Evolutionary conservation across 257 asterid genomes (phyloP), one percentile per base, ranked within the genome.

Genomic region (Petrea volubilis): DNA sequence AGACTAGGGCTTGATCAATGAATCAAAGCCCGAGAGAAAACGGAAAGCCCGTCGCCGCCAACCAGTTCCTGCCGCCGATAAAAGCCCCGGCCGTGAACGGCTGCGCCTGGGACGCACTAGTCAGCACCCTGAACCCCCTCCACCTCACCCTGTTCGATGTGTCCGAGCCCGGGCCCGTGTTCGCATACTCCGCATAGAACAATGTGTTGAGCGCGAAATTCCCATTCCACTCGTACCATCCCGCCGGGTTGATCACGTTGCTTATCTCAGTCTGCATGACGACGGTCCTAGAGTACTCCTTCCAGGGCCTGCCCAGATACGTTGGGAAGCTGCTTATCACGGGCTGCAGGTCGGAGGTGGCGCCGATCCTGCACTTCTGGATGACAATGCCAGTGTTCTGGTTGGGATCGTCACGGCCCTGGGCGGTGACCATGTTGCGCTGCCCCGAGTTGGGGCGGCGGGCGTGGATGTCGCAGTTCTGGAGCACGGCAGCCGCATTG

Each of bases 401-500:
- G 63, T 82, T 82, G 7, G 86, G 87, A 36, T 84, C 87, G 31
- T 73, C 84, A 25, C 92, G 84, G 38, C 90, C 92, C 24, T 86
- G 90, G 13, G 92, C 92, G 4, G 92, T 86, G 50, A 86, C 85
- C 85, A 82, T 86, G 86, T 86, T 86, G 18, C 75, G 70, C 43
- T 86, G 92, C 23, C 84, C 80, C 8, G 85, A 0, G 36, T 75
- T 75, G 40, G 91, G 91, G 24, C 84, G 86, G 58, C 91, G 89
- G 17, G 87, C 85, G 46, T 74, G 87, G 71, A 86, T 86, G 50
- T 86, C 87, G 71, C 91, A 83, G 58, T 75, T 57, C 50, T 86
- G 91, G 40, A 86, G 75, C 17, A 83, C 78, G 15, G 23, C 88
- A 13, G 79, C 81, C 6, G 87, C 87, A 62, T 86, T 86, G 17